Base-by-base conservation (phyloP, 148 eudicot genomes). In the Fagopyrum esculentum region DNA sequence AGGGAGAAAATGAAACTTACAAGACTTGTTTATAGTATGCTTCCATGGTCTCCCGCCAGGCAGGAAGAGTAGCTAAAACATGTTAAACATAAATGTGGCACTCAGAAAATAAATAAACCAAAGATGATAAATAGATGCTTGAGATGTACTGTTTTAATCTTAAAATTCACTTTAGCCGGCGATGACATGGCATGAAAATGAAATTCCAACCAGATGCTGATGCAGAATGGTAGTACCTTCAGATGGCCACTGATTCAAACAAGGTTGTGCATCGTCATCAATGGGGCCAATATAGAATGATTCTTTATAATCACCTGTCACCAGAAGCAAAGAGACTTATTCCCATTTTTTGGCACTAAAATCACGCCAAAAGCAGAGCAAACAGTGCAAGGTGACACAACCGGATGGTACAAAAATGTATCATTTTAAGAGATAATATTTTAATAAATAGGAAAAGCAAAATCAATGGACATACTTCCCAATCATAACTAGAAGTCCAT, bases 161-260 rank as follows among this genome's bases (percentile, higher is more conserved):
- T 70, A 4, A 15, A 45, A 19, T 29, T 30, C 26, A 45, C 49
- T 70, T 44, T 44, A 69, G 6, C 12, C 9, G 2, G 17, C 9
- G 4, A n/a, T n/a, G 7, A n/a, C 12, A 49, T n/a, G 7, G 5
- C 12, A 49, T 71, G 29, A 45, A 45, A 17, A 10, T 26, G 16
- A 22, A 17, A 46, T 71, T 71, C n/a, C 9, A 8, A 17, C 46
- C 19, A 35, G 40, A 35, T 35, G 3, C 40, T 35, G 40, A 35
- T 35, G 40, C 40, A 45, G 26, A 47, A 8, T 9, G 30, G 12
- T 85, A 92, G 12, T 85, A 92, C 96, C 93, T 80, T 81, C 83
- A 57, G 90, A 77, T 76, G 98, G 95, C 95, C 96, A 90, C 57
- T 87, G 98, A 74, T 92, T 92, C 71, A 87, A 80, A 73, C 71